A percentile compares a stretch with the other conserved stretches of the same genome.
Evolutionary conservation across 1,284 basidiomycete species (phyloP).

Genomic region (Boletus semigastroideus): DNA sequence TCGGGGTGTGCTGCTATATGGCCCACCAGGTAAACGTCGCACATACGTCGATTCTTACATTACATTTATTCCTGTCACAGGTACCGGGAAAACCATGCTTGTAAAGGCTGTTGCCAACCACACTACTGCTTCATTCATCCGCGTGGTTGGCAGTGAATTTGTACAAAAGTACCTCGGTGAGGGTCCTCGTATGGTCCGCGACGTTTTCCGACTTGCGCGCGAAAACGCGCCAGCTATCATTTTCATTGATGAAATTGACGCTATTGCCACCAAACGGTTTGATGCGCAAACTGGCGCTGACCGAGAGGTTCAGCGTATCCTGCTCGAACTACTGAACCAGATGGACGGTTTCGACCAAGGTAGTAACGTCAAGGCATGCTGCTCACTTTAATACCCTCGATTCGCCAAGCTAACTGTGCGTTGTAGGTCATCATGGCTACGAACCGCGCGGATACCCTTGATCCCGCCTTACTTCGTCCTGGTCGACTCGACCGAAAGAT

Average conservation of each 20-base stretch:
- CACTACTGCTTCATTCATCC: constrained; percentile 96
- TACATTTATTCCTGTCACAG: constrained; percentile 41
- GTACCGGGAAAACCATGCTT: constrained; percentile 99
- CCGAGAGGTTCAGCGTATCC: constrained; percentile 97
- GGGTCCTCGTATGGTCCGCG: constrained; percentile 99
- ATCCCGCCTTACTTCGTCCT: constrained; percentile 95
- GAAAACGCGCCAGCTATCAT: constrained; percentile 99
- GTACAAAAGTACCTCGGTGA: constrained; percentile 99
- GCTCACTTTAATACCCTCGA: background rate
- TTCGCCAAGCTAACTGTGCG: constrained; percentile 1
- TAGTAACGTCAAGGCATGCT: constrained; percentile 91
- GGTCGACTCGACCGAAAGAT: constrained; percentile 99
- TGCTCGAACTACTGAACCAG: constrained; percentile 98
- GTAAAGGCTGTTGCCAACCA: constrained; percentile 99
- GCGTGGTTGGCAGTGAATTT: constrained; percentile 97
- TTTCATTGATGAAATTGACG: constrained; percentile 99
- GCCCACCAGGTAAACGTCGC: constrained; percentile 63
- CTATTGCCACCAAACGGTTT: constrained; percentile 99
- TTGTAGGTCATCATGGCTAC: constrained; percentile 96
- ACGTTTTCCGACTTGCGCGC: constrained; percentile 96
- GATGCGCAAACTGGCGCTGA: constrained; percentile 99
- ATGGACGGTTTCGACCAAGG: constrained; percentile 99
- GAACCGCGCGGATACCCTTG: constrained; percentile 93
- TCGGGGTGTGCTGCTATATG: constrained; percentile 81
- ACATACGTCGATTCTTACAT: background rate